Conservation (phyloP, 2,329 filamentous ascomycete genomes). For the Elsinoe australis region DNA sequence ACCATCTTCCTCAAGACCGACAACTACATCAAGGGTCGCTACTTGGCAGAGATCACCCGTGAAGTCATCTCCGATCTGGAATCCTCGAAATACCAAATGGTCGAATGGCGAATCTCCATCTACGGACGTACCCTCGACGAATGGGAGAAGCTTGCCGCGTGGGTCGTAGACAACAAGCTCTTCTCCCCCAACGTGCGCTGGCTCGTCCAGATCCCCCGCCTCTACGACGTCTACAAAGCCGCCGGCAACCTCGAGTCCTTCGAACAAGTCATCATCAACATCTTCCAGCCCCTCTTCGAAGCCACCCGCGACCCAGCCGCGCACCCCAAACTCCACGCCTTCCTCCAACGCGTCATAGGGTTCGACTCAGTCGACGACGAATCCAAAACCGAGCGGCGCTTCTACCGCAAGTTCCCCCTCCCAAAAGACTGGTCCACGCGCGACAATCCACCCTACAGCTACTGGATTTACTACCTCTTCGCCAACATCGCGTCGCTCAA, state of each 20-base stretch:
- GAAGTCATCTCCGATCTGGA: conserved; percentile 96
- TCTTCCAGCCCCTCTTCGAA: conserved; percentile 91
- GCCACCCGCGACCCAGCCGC: conserved; percentile 79
- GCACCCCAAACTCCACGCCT: conserved; percentile 89
- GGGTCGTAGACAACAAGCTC: conserved; percentile 96
- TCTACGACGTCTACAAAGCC: conserved; percentile 94
- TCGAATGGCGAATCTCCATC: conserved; percentile 97
- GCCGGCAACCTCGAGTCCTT: conserved; percentile 80
- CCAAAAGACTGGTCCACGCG: conserved; percentile 82
- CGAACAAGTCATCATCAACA: conserved; percentile 80
- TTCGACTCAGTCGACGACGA: conserved; percentile 98
- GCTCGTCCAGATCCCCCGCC: conserved; percentile 88
- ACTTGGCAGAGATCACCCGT: conserved; percentile 94
- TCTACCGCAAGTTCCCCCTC: conserved; percentile 93
- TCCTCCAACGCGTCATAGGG: conserved; percentile 88
- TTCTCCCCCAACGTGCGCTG: conserved; percentile 97
- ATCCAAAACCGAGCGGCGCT: conserved; percentile 85
- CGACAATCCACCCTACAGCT: conserved; percentile 96
- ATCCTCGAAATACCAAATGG: conserved; percentile 99
- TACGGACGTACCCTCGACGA: conserved; percentile 88
- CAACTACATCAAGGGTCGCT: conserved; percentile 92
- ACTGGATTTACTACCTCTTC: conserved; percentile 98
- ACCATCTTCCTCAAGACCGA: conserved; percentile 99
- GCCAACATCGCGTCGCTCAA: conserved; percentile 92
- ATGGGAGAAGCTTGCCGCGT: conserved; percentile 95